Percentiles rank a stretch among this genome's conserved stretches.
These are phyloP conservation scores for Bondarzewia mesenterica DNA, from an alignment of 1,284 basidiomycete species.

Conservation along the genomic window DNA sequence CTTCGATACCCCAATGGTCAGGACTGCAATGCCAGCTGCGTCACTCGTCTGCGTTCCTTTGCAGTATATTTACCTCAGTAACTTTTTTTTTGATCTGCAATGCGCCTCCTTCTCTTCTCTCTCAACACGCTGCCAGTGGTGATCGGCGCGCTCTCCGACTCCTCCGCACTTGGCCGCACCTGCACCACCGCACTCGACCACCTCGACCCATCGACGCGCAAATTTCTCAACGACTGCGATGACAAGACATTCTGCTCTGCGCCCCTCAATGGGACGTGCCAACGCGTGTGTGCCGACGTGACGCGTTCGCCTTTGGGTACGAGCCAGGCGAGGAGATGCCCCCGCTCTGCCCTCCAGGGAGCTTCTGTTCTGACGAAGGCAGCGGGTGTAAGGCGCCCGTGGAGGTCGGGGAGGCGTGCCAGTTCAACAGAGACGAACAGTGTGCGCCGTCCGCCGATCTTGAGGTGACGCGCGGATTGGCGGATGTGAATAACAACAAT, in stretches of 20 bases:
- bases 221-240: constrained; percentile 58
- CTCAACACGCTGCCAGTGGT: background rate
- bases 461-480: constrained; percentile 22
- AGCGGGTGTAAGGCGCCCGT: constrained; percentile 46
- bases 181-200: constrained; percentile 36
- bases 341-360: constrained; percentile 42
- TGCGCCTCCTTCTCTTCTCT: background rate
- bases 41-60: no score
- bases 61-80: no score
- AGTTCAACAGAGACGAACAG: constrained; percentile 68
- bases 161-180: constrained; percentile 14
- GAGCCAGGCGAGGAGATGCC: constrained; percentile 38
- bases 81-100: no score
- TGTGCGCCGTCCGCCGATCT: constrained; percentile 40
- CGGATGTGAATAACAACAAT: constrained; percentile 39
- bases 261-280: constrained; percentile 34
- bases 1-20: no score
- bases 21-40: no score
- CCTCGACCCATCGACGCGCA: constrained; percentile 50
- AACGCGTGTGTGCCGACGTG: constrained; percentile 47
- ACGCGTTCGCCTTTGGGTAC: constrained; percentile 58
- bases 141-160: background rate
- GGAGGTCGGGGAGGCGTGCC: constrained; percentile 43
- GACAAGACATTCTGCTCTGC: constrained; percentile 52
- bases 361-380: constrained; percentile 70